Conservation (phyloP, 768 basidiomycete species). For the Xerocomellus dryophilus region DNA sequence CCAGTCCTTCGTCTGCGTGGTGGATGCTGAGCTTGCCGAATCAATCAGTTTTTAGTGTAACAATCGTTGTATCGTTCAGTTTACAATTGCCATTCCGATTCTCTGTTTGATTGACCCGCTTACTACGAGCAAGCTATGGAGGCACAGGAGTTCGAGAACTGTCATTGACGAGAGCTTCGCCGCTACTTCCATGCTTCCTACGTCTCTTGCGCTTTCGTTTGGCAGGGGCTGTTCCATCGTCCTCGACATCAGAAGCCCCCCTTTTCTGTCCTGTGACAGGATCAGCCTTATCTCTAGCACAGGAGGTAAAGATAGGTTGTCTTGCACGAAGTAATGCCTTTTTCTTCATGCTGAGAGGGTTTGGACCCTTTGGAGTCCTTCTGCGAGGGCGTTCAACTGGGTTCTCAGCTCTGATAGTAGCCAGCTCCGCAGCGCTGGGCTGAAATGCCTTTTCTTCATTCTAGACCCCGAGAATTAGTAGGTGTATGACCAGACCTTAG, state of each 20-base stretch:
- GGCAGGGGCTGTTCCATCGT: not conserved
- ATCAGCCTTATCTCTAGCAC: not conserved
- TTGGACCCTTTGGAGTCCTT: slow-evolving; percentile 78
- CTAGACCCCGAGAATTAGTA: slow-evolving; percentile 35
- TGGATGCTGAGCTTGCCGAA: slow-evolving; percentile 45
- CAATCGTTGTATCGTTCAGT: not conserved
- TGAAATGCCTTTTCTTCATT: slow-evolving; percentile 61
- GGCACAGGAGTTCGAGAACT: not conserved
- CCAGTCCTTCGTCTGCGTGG: slow-evolving; percentile 76
- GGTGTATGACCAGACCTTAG: not conserved
- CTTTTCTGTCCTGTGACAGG: slow-evolving; percentile 19
- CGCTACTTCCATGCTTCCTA: slow-evolving; percentile 4
- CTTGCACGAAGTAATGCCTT: slow-evolving; percentile 44
- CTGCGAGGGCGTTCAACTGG: slow-evolving; percentile 46
- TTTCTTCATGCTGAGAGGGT: slow-evolving; percentile 91
- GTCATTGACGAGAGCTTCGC: not conserved
- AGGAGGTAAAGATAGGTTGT: not conserved
- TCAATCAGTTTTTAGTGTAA: not conserved
- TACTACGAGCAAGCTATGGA: not conserved
- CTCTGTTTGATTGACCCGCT: not conserved
- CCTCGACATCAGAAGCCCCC: not conserved
- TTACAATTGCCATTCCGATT: not conserved
- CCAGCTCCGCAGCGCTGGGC: slow-evolving; percentile 47
- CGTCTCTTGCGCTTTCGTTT: slow-evolving; percentile 26
- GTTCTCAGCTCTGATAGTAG: slow-evolving; percentile 37